phyloP scores from a whole-genome alignment of 306 rosid species.

The Malus sieversii region DNA sequence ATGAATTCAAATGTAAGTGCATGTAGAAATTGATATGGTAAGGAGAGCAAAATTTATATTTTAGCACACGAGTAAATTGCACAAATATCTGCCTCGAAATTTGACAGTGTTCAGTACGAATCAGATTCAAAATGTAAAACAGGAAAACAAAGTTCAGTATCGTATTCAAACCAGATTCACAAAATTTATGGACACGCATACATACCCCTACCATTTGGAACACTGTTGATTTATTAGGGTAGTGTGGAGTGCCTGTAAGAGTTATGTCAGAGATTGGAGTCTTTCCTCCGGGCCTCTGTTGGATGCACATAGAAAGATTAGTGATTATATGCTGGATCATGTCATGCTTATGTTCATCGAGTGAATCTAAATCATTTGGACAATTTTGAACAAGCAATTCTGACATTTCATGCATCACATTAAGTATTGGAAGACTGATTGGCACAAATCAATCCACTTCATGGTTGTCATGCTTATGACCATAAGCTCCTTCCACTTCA shows the following conservation, averaged over 20 bases:
- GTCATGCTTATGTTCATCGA: slow-evolving; percentile 25
- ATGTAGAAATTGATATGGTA: not conserved
- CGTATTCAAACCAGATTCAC: not conserved
- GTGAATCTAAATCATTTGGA: slow-evolving; percentile 24
- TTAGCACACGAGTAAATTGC: not conserved
- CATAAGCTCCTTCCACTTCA: slow-evolving; percentile 17
- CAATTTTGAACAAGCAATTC: slow-evolving; percentile 42
- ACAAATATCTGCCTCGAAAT: not conserved
- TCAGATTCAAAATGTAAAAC: not conserved
- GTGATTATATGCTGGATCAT: slow-evolving; percentile 36
- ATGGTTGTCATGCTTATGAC: not conserved
- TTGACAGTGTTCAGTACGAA: not conserved
- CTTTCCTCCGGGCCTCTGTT: slow-evolving; percentile 18
- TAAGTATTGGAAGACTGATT: slow-evolving; percentile 22
- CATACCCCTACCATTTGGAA: slow-evolving; percentile 40
- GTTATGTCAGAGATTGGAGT: slow-evolving; percentile 24
- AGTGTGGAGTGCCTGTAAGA: slow-evolving; percentile 20
- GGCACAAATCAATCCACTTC: slow-evolving; percentile 21
- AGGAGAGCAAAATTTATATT: not conserved
- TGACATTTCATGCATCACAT: slow-evolving; percentile 47
- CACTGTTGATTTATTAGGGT: slow-evolving; percentile 26
- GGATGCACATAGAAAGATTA: slow-evolving; percentile 35
- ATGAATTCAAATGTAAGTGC: not conserved
- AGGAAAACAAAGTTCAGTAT: not conserved
- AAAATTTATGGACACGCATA: not conserved